A percentile compares a stretch with the other conserved stretches of the same genome.
phyloP scores from a whole-genome alignment of 1,284 basidiomycete species.

The Pisolithus thermaeus region DNA sequence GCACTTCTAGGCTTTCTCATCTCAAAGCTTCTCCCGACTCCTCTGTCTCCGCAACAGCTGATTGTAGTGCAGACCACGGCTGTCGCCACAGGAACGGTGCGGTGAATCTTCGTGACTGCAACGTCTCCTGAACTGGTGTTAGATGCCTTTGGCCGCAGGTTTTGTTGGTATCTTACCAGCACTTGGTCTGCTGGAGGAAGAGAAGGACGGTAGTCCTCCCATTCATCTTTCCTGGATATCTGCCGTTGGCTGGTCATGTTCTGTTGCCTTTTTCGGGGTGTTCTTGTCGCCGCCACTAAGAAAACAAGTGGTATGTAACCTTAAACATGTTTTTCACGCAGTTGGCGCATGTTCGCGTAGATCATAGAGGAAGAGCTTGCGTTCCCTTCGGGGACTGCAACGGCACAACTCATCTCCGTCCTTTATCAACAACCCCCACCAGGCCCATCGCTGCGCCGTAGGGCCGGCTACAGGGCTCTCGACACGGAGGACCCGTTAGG shows the following conservation, averaged over 20 bases:
- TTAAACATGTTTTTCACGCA: background rate
- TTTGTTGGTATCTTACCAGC: constrained; percentile 95
- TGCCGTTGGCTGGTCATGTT: constrained; percentile 79
- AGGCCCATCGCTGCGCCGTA: constrained; percentile 45
- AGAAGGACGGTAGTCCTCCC: constrained; percentile 73
- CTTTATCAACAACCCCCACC: constrained; percentile 75
- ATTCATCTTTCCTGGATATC: constrained; percentile 70
- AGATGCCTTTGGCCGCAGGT: constrained; percentile 89
- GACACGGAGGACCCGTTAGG: constrained; percentile 29
- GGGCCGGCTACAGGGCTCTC: constrained; percentile 49
- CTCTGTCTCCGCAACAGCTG: constrained; percentile 84
- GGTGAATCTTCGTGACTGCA: background rate
- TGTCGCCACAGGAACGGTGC: constrained; percentile 80
- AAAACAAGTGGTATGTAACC: constrained; percentile 77
- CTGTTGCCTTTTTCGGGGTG: constrained; percentile 91
- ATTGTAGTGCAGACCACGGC: constrained; percentile 94
- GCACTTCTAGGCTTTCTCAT: constrained; percentile 88
- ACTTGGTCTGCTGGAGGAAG: constrained; percentile 68
- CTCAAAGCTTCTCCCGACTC: constrained; percentile 66
- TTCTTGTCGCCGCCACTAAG: constrained; percentile 92
- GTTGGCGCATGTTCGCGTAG: constrained; percentile 30
- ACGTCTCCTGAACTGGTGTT: constrained; percentile 2
- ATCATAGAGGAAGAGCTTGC: constrained; percentile 91
- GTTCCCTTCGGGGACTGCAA: constrained; percentile 96
- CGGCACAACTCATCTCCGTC: constrained; percentile 90